Base-by-base conservation (phyloP, 495 filamentous ascomycete species). In the Penicillium pancosmium region DNA sequence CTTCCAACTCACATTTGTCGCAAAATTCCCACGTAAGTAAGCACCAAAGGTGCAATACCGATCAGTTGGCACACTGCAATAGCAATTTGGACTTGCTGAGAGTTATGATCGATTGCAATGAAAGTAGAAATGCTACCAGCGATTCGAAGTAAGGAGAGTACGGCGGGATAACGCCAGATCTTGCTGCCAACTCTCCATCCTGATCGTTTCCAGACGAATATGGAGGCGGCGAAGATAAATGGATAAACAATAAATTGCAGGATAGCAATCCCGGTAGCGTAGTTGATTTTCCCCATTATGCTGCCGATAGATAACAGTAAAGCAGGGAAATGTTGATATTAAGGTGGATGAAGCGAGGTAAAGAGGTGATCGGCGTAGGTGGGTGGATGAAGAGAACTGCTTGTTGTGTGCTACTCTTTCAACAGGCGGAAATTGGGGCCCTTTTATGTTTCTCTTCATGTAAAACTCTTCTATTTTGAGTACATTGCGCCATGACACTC, bases 221-320 rank as follows among this genome's bases (percentile, higher is more conserved):
- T 3, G 1, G 59, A 55, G 19, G 55, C 54, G 35, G 58, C 57
- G 31, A 70, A 55, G 9, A 73, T 51, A 3, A 68, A 53, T 0
- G 70, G 67, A 23, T 69, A 73, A 7, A 67, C 23, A 52, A 70
- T 64, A 43, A 73, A 63, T 38, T 73, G 70, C 1, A 73, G 63
- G 46, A 73, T 68, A 21, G 67, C 70, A 18, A 73, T 68, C 25
- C 70, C 68, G 38, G 67, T 62, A 10, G 50, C 15, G 40, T 73
- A 68, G 34, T 35, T 60, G 1, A 73, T 57, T 8, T 38, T 40
- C 4, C 63, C 64, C 69, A 69, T 72, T 55, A 19, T 27, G 41
- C 8, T 10, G 16, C n/a, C 21, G 21, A 18, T 25, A 27, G 4
- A 19, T 1, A n/a, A 9, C 11, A 16, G 21, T 25, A 31, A 1